Conservation (phyloP, 2,329 filamentous ascomycete genomes). For the Aspergillus sp. region DNA sequence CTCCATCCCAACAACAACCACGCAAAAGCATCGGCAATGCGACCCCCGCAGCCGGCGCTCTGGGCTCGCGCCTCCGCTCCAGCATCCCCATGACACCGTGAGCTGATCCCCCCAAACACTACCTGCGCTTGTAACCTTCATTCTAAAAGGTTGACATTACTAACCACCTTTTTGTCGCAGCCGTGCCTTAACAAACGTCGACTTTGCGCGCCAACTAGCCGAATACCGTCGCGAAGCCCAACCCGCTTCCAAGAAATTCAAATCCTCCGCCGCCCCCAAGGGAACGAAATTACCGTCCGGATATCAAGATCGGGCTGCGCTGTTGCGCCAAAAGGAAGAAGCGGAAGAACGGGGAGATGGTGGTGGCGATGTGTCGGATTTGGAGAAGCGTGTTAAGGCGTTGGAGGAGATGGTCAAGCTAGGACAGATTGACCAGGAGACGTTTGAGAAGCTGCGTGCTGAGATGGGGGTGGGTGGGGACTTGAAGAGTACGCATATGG, state of each 20-base stretch:
- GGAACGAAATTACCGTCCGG: conserved; percentile 77
- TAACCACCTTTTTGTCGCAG: conserved; percentile 42
- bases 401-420: conserved; percentile 81
- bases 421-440: conserved; percentile 77
- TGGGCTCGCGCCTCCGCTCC: conserved; percentile 76
- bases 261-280: conserved; percentile 73
- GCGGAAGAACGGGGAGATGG: conserved; percentile 40
- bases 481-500: conserved; percentile 75
- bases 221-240: conserved; percentile 64
- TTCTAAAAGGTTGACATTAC: not conserved
- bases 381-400: conserved; percentile 69
- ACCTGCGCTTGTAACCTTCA: not conserved
- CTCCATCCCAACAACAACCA: conserved; percentile 15
- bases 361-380: conserved; percentile 31
- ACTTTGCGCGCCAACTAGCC: conserved; percentile 83
- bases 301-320: conserved; percentile 79
- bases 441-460: conserved; percentile 72
- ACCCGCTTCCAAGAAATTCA: conserved; percentile 71
- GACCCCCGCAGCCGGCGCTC: conserved; percentile 53
- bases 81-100: conserved; percentile 95
- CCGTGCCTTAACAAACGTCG: conserved; percentile 65
- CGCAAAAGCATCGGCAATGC: conserved; percentile 43
- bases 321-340: conserved; percentile 60
- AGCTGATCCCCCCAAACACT: conserved; percentile 33
- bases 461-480: conserved; percentile 80